Evolutionary conservation across 1,284 basidiomycete genomes (phyloP), one percentile per base, ranked within the genome.

Genomic region (Hemileia vastatrix): DNA sequence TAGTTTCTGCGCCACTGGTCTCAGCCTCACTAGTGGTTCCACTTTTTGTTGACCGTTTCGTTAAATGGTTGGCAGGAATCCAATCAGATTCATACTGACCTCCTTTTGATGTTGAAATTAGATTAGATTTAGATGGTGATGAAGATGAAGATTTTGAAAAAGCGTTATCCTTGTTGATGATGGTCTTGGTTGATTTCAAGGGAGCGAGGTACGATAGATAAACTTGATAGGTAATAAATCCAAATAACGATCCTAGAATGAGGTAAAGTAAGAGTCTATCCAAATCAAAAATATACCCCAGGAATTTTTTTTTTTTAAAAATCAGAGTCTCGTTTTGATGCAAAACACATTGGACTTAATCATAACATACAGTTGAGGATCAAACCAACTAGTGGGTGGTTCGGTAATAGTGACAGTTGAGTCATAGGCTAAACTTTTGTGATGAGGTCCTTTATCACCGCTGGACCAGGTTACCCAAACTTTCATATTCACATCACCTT

Each of bases 311-410:
- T 5, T 19, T 49, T 23, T 21, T 19, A 6, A 18, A 49, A 27
- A 6, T 23, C 21, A 50, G 31, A n/a, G n/a, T n/a, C n/a, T n/a
- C n/a, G n/a, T n/a, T n/a, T n/a, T n/a, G n/a, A 5, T 27, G 21
- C n/a, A 5, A 2, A 49, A 23, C 18, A 23, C 21, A 1, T 27
- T 50, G 21, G 45, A 47, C 5, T 50, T 53, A 8, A 5, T 11
- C 18, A 49, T 9, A 23, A 55, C 60, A 36, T 62, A 62, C 60
- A 62, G 45, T 54, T 62, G 60, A 18, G 60, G 60, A 55, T 62
- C 60, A 51, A 62, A 62, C 60, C 60, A 62, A 23, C 60, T 53
- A 5, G 60, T 62, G 19, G 60, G 60, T 36, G 60, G 60, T 31
- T 62, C 60, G 6, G 47, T 40, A 33, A 62, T 62, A 4, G 60